Conservation (phyloP, 345 rosid genomes). For the Eucalyptus melliodora region DNA sequence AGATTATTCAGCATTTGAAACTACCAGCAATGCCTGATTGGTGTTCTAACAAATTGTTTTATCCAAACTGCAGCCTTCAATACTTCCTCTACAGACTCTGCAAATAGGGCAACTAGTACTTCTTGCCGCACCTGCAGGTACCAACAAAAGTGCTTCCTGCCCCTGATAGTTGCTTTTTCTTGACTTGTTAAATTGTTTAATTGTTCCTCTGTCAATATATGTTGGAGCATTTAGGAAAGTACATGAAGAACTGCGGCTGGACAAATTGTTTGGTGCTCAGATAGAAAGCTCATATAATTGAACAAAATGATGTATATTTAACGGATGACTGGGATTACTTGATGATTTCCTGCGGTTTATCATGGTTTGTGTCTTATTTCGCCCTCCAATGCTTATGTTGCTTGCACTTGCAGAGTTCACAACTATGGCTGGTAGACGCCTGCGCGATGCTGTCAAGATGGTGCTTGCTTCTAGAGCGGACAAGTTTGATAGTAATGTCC, state of each 20-base stretch:
- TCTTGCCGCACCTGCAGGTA: slow-evolving; percentile 58
- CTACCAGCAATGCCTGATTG: background rate
- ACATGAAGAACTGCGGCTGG: background rate
- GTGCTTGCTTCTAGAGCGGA: slow-evolving; percentile 21
- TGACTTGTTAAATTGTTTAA: background rate
- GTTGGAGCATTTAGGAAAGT: background rate
- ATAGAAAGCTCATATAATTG: background rate
- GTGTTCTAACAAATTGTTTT: background rate
- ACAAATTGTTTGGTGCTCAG: background rate
- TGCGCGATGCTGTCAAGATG: slow-evolving; percentile 51
- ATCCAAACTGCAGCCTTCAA: slow-evolving; percentile 29
- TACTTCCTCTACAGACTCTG: slow-evolving; percentile 51
- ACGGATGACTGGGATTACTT: background rate
- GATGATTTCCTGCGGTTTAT: background rate
- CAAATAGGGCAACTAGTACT: slow-evolving; percentile 47
- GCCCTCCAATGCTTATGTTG: background rate
- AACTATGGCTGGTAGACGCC: slow-evolving; percentile 71
- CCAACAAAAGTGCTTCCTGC: background rate
- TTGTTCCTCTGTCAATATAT: background rate
- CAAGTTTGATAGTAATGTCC: slow-evolving; percentile 23
- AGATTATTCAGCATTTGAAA: background rate
- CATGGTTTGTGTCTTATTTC: background rate
- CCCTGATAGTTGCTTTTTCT: background rate
- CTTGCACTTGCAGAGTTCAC: slow-evolving; percentile 40
- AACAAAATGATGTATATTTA: background rate